Percentiles rank a stretch among this genome's conserved stretches.
phyloP scores from a whole-genome alignment of 2,329 filamentous ascomycete genomes.

The Thermomyces lanuginosus region DNA sequence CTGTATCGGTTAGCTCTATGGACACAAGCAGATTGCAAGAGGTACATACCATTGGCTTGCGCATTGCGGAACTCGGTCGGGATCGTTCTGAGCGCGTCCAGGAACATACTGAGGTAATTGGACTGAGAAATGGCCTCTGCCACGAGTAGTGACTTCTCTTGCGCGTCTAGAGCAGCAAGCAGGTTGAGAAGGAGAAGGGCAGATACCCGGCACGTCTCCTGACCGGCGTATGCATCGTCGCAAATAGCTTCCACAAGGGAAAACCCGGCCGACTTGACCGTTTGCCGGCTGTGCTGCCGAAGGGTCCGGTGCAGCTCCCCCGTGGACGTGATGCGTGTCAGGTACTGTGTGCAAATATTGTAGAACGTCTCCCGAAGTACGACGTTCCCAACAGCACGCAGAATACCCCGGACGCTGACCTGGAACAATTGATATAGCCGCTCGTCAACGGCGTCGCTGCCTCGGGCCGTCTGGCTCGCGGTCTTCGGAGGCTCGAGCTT shows the following conservation, averaged over 20 bases:
- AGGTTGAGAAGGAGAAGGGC: conserved; percentile 71
- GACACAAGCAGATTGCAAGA: not conserved
- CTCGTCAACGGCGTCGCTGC: conserved; percentile 63
- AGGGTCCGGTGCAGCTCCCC: conserved; percentile 34
- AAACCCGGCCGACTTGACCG: conserved; percentile 65
- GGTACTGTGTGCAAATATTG: conserved; percentile 75
- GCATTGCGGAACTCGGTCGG: conserved; percentile 53
- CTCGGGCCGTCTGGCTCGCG: conserved; percentile 27
- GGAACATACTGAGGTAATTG: conserved; percentile 79
- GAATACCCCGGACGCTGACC: conserved; percentile 62
- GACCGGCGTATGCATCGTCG: conserved; percentile 80
- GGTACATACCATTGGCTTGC: conserved; percentile 37
- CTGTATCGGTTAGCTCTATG: conserved; percentile 17
- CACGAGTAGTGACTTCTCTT: conserved; percentile 56
- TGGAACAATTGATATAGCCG: conserved; percentile 87
- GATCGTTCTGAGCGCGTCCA: conserved; percentile 70
- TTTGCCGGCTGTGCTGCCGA: conserved; percentile 42
- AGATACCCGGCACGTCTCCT: conserved; percentile 65
- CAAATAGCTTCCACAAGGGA: conserved; percentile 72
- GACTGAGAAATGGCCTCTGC: conserved; percentile 66
- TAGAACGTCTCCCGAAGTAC: conserved; percentile 74
- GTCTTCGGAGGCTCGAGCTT: conserved; percentile 23
- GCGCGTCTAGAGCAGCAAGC: conserved; percentile 55
- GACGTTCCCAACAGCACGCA: conserved; percentile 52
- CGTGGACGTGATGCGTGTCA: conserved; percentile 45